These are phyloP conservation scores for Hymenoscyphus albidus DNA, from an alignment of 2,329 filamentous ascomycete genomes.

Conservation along the genomic window DNA sequence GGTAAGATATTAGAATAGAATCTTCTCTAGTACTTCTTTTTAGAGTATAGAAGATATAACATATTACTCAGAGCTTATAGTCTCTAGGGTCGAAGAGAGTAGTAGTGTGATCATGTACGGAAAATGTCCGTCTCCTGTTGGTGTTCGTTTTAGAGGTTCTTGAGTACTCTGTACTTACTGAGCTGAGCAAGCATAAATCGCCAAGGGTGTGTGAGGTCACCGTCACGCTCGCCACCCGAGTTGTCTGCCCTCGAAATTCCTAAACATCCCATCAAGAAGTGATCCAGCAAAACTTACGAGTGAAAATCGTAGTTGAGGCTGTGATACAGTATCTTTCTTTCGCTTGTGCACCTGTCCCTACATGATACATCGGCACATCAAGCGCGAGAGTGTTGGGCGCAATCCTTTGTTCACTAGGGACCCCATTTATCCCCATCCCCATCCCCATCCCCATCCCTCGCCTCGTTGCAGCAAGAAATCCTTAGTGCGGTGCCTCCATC, in stretches of 20 bases:
- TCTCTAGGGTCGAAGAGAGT: neutral
- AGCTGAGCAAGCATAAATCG: neutral
- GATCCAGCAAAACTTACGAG: neutral
- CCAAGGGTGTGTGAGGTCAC: neutral
- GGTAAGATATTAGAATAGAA: no score
- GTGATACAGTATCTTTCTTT: neutral
- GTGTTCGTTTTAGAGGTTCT: neutral
- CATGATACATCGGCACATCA: constrained; percentile 4
- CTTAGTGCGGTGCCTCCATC: constrained; percentile 20
- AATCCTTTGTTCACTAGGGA: constrained; percentile 15
- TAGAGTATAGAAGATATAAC: no score
- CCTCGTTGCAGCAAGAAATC: constrained; percentile 6
- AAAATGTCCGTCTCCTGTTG: neutral
- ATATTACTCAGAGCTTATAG: no score
- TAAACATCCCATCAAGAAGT: neutral
- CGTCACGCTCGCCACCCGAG: neutral
- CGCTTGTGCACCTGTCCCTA: constrained; percentile 5
- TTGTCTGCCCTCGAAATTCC: neutral
- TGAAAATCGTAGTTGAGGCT: neutral
- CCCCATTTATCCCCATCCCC: neutral
- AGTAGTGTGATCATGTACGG: constrained; percentile 3
- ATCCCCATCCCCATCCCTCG: no score
- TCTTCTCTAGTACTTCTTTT: no score
- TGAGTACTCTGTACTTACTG: neutral
- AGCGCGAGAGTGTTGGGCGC: constrained; percentile 18